A percentile compares a stretch with the other conserved stretches of the same genome.
These are phyloP conservation scores for Penicillium sp. DNA, from an alignment of 2,329 filamentous ascomycete genomes.

Conservation along the genomic window DNA sequence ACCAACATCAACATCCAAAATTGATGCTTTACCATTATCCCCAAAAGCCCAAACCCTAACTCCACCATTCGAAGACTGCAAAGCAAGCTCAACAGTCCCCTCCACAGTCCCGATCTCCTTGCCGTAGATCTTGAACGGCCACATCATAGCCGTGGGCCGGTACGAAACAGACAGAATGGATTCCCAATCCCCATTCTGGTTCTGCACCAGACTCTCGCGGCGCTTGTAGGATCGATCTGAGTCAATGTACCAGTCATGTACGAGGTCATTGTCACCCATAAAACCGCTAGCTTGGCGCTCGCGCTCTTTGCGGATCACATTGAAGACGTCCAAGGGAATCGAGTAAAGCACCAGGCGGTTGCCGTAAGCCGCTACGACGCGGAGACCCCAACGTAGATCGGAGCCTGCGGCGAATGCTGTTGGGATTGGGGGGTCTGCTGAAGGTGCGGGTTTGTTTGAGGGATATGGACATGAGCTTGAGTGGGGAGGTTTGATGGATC, in stretches of 20 bases:
- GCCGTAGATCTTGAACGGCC: conserved; percentile 53
- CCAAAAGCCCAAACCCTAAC: conserved; percentile 56
- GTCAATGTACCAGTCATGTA: conserved; percentile 35
- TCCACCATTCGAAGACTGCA: conserved; percentile 44
- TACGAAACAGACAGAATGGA: conserved; percentile 38
- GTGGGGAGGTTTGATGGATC: not conserved
- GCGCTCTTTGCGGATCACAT: conserved; percentile 37
- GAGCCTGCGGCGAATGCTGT: conserved; percentile 56
- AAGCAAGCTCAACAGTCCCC: conserved; percentile 51
- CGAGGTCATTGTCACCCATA: conserved; percentile 37
- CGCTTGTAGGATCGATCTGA: conserved; percentile 27
- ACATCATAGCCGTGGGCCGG: conserved; percentile 40
- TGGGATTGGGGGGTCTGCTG: conserved; percentile 39
- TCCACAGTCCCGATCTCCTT: conserved; percentile 49
- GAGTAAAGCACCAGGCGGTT: conserved; percentile 59
- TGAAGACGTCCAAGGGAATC: conserved; percentile 58
- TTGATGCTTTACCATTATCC: conserved; percentile 44
- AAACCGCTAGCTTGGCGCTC: conserved; percentile 32
- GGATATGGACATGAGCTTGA: not conserved
- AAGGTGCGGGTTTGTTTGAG: not conserved
- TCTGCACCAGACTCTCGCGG: conserved; percentile 33
- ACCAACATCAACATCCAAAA: conserved; percentile 48
- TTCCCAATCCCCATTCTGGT: conserved; percentile 44
- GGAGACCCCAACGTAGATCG: conserved; percentile 58
- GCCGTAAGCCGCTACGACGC: conserved; percentile 58